Conservation (phyloP, 495 filamentous ascomycete genomes). For the Podospora pseudopauciseta region DNA sequence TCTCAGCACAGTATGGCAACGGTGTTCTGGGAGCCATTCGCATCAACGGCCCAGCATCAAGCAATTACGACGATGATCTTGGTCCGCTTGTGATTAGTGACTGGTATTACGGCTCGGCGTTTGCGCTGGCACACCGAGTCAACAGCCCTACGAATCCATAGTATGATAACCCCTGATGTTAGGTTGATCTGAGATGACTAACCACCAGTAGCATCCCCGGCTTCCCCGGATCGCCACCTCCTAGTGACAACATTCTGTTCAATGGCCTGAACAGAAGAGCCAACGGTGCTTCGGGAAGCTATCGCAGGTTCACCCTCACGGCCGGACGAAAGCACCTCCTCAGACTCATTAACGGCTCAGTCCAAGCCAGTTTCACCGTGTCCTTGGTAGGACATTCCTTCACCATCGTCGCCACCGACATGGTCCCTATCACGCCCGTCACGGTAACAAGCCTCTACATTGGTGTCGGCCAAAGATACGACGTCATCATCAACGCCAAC, state of each 20-base stretch:
- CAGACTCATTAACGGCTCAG: slow-evolving; percentile 54
- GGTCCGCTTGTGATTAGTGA: slow-evolving; percentile 44
- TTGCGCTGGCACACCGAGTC: slow-evolving; percentile 20
- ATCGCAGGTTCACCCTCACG: slow-evolving; percentile 35
- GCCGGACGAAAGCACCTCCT: slow-evolving; percentile 49
- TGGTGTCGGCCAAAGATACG: slow-evolving; percentile 66
- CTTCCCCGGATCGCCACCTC: slow-evolving; percentile 32
- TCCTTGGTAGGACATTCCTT: slow-evolving; percentile 52
- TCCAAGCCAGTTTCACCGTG: slow-evolving; percentile 50
- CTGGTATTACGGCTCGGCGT: slow-evolving; percentile 38
- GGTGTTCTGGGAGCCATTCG: slow-evolving; percentile 50
- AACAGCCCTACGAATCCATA: slow-evolving; percentile 28
- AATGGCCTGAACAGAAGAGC: slow-evolving; percentile 41
- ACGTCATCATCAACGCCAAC: slow-evolving; percentile 62
- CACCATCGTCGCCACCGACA: slow-evolving; percentile 50
- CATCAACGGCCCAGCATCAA: slow-evolving; percentile 53
- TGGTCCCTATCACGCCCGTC: slow-evolving; percentile 50
- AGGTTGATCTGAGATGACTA: not conserved
- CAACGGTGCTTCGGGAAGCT: slow-evolving; percentile 30
- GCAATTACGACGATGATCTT: slow-evolving; percentile 52
- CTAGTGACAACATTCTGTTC: slow-evolving; percentile 33
- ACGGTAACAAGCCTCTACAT: slow-evolving; percentile 46
- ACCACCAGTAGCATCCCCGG: slow-evolving; percentile 21
- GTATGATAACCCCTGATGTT: not conserved
- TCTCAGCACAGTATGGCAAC: slow-evolving; percentile 51